phyloP scores from a whole-genome alignment of 345 rosid genomes.

The Eucalyptus pauciflora region DNA sequence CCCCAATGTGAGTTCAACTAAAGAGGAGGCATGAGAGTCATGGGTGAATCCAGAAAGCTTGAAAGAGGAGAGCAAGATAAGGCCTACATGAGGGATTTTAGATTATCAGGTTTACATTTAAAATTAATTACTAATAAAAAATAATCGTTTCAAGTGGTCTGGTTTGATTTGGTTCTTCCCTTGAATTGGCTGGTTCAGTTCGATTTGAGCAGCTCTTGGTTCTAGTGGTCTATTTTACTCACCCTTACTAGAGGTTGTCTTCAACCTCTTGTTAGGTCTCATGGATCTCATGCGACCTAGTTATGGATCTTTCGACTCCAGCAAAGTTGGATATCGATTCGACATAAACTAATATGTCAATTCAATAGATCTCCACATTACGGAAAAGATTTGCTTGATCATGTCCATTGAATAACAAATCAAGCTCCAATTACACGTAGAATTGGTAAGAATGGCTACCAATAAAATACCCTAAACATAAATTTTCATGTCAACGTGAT shows the following conservation, averaged over 20 bases:
- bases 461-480: background rate
- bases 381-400: background rate
- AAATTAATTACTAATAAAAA: background rate
- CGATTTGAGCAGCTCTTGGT: too few species aligned
- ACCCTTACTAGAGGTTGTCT: background rate
- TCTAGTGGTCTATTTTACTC: background rate
- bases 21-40: background rate
- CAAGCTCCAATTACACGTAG: background rate
- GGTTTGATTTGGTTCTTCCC: background rate
- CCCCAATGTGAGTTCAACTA: background rate
- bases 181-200: too few species aligned
- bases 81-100: background rate
- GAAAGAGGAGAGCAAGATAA: background rate
- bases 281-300: background rate
- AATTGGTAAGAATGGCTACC: background rate
- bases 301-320: background rate
- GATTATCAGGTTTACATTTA: background rate
- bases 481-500: background rate
- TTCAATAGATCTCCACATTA: background rate
- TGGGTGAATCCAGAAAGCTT: background rate
- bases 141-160: background rate
- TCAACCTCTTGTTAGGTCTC: background rate
- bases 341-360: background rate
- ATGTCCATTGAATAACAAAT: background rate
- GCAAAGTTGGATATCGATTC: background rate